These are phyloP conservation scores for Desmodesmus armatus DNA, from an alignment of 139 green algal genomes.

Conservation along the genomic window DNA sequence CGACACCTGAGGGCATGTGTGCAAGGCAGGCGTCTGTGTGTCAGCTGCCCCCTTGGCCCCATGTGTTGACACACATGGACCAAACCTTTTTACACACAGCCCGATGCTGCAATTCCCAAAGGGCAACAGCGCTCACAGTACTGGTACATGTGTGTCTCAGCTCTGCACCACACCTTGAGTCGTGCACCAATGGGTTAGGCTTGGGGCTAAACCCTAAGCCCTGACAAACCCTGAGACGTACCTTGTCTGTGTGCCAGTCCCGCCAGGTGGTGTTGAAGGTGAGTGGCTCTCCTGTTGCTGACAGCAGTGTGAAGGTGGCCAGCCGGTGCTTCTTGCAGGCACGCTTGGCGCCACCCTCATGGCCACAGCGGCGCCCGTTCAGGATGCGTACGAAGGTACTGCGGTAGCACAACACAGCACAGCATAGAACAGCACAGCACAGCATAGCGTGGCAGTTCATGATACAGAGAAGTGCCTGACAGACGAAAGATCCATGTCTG, in stretches of 20 bases:
- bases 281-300: background rate
- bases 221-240: background rate
- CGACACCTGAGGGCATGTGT: no score
- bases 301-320: constrained; percentile 1
- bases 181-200: no score
- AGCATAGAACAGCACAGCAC: background rate
- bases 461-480: background rate
- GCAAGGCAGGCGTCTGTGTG: no score
- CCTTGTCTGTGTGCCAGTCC: constrained; percentile 29
- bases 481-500: background rate
- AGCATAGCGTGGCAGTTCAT: background rate
- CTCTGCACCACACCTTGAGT: background rate
- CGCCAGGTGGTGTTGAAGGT: constrained; percentile 17
- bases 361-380: constrained; percentile 20
- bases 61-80: no score
- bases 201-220: no score
- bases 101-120: no score
- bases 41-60: no score
- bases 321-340: constrained; percentile 33
- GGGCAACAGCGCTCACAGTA: no score
- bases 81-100: no score
- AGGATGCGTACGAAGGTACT: no score
- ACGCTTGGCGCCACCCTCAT: constrained; percentile 15
- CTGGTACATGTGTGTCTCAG: background rate
- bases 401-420: no score